These are phyloP conservation scores for Elongisporangium anandrum DNA, from an alignment of 352 stramenopile species.

Conservation along the genomic window DNA sequence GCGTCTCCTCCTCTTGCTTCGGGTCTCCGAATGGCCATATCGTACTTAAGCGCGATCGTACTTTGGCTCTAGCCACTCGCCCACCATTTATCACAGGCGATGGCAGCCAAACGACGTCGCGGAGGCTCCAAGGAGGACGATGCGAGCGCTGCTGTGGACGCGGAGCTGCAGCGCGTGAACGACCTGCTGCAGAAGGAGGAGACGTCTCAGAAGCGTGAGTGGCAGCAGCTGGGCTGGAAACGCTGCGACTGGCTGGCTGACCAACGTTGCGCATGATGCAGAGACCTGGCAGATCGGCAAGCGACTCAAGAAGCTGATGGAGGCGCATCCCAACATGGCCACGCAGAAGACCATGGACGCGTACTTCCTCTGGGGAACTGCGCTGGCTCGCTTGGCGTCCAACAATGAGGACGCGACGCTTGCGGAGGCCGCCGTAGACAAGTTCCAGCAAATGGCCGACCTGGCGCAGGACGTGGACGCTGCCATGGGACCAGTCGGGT, in stretches of 20 bases:
- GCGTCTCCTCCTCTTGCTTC: too few species aligned
- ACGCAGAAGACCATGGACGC: constrained; percentile 59
- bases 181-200: constrained; percentile 60
- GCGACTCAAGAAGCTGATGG: constrained; percentile 74
- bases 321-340: constrained; percentile 45
- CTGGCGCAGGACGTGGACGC: constrained; percentile 18
- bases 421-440: constrained; percentile 67
- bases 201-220: constrained; percentile 52
- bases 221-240: constrained; percentile 1
- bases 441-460: constrained; percentile 75
- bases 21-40: too few species aligned
- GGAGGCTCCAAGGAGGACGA: too few species aligned
- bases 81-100: too few species aligned
- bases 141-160: constrained; percentile 11
- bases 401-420: constrained; percentile 75
- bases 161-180: constrained; percentile 43
- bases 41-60: too few species aligned
- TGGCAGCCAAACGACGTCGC: too few species aligned
- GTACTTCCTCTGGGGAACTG: constrained; percentile 79
- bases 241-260: constrained; percentile 75
- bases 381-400: constrained; percentile 62
- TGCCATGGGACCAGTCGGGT: constrained; percentile 68
- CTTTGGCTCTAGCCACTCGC: too few species aligned
- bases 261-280: constrained; percentile 11
- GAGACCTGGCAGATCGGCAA: constrained; percentile 87